These are phyloP conservation scores for Botrytis paeoniae DNA, from an alignment of 2,329 filamentous ascomycete genomes.

Conservation along the genomic window DNA sequence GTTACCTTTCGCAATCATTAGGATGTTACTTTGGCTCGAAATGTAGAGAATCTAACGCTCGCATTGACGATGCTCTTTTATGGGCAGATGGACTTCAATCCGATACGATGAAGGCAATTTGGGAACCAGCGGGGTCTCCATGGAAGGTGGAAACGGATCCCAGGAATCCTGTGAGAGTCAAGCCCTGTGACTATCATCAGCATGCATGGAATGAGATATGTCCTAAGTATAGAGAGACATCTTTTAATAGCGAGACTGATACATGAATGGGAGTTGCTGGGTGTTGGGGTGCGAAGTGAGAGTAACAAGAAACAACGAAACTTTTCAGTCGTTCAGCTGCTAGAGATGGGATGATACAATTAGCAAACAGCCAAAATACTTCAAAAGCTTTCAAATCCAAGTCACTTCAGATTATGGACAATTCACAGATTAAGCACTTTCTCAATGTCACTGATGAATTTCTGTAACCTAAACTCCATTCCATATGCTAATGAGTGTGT, in stretches of 20 bases:
- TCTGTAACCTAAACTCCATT: not conserved
- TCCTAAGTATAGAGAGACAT: not conserved
- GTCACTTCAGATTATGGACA: accelerated
- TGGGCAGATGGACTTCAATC: not conserved
- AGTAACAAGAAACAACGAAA: no score
- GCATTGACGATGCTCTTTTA: not conserved
- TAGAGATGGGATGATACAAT: accelerated
- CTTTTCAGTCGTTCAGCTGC: no score
- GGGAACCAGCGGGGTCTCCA: not conserved
- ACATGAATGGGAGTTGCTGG: not conserved
- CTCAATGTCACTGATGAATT: not conserved
- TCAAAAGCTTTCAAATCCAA: not conserved
- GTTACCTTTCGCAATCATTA: not conserved
- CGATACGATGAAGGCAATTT: not conserved
- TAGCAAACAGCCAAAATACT: not conserved
- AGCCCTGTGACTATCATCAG: not conserved
- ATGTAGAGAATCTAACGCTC: accelerated
- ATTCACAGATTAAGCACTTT: no score
- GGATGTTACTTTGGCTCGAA: not conserved
- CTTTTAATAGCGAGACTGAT: not conserved
- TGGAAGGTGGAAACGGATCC: constrained; percentile 2
- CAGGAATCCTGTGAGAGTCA: not conserved
- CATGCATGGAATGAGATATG: not conserved
- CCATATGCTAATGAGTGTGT: not conserved
- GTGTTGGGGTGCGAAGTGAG: not conserved